A percentile compares a stretch with the other conserved stretches of the same genome.
Conservation (phyloP, 208 protist species). For the Acanthamoeba pearcei region DNA sequence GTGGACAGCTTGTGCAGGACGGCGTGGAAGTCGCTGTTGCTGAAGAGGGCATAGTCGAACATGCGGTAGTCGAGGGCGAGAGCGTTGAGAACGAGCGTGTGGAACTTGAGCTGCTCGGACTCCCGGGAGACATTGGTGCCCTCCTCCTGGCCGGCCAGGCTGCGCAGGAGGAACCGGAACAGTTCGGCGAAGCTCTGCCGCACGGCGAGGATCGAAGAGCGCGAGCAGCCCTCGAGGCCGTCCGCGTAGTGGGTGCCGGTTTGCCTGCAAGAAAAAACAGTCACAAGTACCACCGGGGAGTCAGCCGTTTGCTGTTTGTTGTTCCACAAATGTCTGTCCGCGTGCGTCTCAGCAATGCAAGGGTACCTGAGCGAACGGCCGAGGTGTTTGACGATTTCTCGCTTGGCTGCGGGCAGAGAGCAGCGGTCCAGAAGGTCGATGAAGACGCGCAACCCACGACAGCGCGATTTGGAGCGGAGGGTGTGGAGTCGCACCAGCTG, state of each 20-base stretch:
- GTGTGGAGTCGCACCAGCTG: slow-evolving; percentile 5
- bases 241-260: slow-evolving; percentile 27
- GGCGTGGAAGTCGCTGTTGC: background rate
- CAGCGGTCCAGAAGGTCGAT: slow-evolving; percentile 60
- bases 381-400: slow-evolving; percentile 48
- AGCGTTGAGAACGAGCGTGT: background rate
- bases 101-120: slow-evolving; percentile 5
- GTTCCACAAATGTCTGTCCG: too few relatives aligned
- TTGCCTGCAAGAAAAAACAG: background rate
- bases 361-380: background rate
- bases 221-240: slow-evolving; percentile 42
- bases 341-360: background rate
- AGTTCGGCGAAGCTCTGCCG: slow-evolving; percentile 20
- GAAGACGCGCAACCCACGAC: background rate
- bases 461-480: slow-evolving; percentile 30
- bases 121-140: background rate
- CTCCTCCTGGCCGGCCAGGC: background rate
- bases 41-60: slow-evolving; percentile 27
- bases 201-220: background rate
- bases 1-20: background rate
- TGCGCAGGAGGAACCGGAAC: slow-evolving; percentile 37
- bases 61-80: slow-evolving; percentile 32
- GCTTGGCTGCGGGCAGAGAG: slow-evolving; percentile 32
- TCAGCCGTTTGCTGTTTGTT: too few relatives aligned
- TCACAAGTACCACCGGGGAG: background rate